These are phyloP conservation scores for Termitomyces sp. DNA, from an alignment of 1,284 basidiomycete species.

Conservation along the genomic window DNA sequence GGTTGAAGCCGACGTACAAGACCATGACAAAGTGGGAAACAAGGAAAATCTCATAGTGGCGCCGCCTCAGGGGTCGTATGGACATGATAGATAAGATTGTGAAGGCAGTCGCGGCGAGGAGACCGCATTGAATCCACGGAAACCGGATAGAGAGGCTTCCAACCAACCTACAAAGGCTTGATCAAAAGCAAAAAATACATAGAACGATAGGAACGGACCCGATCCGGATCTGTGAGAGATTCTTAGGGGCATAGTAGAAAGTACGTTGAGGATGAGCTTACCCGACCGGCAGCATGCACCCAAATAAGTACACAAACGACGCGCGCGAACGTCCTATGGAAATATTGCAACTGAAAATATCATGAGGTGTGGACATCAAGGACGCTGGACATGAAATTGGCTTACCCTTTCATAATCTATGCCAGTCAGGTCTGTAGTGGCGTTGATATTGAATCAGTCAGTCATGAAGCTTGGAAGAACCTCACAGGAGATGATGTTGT, in stretches of 20 bases:
- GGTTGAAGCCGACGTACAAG: constrained; percentile 29
- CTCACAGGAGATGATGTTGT: constrained; percentile 57
- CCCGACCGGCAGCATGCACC: constrained; percentile 42
- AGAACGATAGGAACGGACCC: constrained; percentile 11
- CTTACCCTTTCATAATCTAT: constrained; percentile 14
- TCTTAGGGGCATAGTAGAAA: background rate
- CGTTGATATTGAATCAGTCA: background rate
- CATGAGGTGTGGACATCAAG: background rate
- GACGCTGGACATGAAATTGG: too few relatives aligned
- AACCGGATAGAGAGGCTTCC: constrained; percentile 16
- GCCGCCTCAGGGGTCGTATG: constrained; percentile 37
- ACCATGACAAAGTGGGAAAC: constrained; percentile 34
- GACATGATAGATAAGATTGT: constrained; percentile 35
- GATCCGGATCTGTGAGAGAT: constrained; percentile 15
- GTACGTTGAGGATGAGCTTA: constrained; percentile 22
- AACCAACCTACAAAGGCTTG: constrained; percentile 13
- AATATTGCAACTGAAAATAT: constrained; percentile 37
- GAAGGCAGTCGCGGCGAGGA: constrained; percentile 33
- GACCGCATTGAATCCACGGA: constrained; percentile 35
- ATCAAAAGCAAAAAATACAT: background rate
- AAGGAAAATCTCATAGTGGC: constrained; percentile 45
- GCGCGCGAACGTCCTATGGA: constrained; percentile 51
- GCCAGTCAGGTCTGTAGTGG: constrained; percentile 11
- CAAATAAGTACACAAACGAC: constrained; percentile 43
- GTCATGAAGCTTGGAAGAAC: background rate